Evolutionary conservation across 164 flowering plant genomes (phyloP), one percentile per base, ranked within the genome.

Genomic region (Kingdonia uniflora): DNA sequence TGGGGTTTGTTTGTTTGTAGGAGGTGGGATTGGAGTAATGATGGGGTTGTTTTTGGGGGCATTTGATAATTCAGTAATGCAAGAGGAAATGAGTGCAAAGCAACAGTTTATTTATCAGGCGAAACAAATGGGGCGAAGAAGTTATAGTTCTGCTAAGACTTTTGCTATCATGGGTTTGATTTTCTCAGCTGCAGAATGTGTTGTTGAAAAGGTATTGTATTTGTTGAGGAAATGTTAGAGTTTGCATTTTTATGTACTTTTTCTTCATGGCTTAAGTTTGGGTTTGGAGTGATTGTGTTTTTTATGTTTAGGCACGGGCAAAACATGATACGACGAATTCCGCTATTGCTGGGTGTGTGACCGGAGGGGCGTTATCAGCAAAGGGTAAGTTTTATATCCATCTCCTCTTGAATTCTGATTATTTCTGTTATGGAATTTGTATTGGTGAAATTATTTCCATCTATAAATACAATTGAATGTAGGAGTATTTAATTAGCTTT

Each of bases 201-300:
- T 77, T 51, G 81, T 84, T 26, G 95, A 90, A 67, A 87, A 84
- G 97, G 95, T 86, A n/a, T n/a, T n/a, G n/a, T n/a, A n/a, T n/a
- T n/a, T n/a, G n/a, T n/a, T n/a, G n/a, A n/a, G n/a, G n/a, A n/a
- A n/a, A 59, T 14, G 43, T n/a, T n/a, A n/a, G n/a, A n/a, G n/a
- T n/a, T n/a, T n/a, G n/a, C n/a, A n/a, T 17, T 42, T 10, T 51
- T 11, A 12, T 14, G 20, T 0, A 2, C 11, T 38, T 17, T 2
- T 57, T 52, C 11, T 59, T 46, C 21, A 19, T 12, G 22, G n/a
- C n/a, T n/a, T n/a, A n/a, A n/a, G n/a, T 6, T 38, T 55, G 17
- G n/a, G 3, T 40, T 23, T 8, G 37, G 13, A 50, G 50, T 66
- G 19, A 53, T 26, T 22, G 19, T 22, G 24, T 44, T 63, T 0